Evolutionary conservation across 768 basidiomycete species (phyloP).

Genomic region (Myochromella boudieri): DNA sequence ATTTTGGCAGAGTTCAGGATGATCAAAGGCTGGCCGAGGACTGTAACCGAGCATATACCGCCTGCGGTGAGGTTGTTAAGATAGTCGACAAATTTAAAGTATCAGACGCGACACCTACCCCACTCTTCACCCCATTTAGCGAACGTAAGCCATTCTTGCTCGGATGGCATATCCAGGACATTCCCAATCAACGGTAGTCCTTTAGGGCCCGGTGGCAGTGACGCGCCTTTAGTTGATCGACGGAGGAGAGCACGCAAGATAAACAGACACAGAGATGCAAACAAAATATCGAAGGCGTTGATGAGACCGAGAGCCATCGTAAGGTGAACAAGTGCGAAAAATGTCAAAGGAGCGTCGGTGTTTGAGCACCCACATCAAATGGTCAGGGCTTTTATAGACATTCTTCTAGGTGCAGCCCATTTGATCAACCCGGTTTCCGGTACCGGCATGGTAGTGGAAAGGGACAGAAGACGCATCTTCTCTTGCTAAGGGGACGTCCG

Average conservation of each 20-base stretch:
- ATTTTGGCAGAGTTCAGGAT: slow-evolving; percentile 51
- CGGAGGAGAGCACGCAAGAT: slow-evolving; percentile 32
- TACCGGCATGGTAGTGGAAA: slow-evolving; percentile 33
- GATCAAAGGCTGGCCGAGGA: slow-evolving; percentile 60
- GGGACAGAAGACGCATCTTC: slow-evolving; percentile 27
- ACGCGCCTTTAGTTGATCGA: slow-evolving; percentile 17
- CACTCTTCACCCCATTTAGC: slow-evolving; percentile 52
- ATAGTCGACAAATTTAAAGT: too few relatives aligned
- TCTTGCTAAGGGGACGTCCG: slow-evolving; percentile 39
- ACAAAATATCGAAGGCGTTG: slow-evolving; percentile 30
- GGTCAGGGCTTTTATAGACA: slow-evolving; percentile 34
- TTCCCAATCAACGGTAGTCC: slow-evolving; percentile 57
- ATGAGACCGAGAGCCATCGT: slow-evolving; percentile 28
- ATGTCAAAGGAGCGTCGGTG: slow-evolving; percentile 24
- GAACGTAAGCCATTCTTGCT: slow-evolving; percentile 52
- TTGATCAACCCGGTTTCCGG: slow-evolving; percentile 36
- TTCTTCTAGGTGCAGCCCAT: slow-evolving; percentile 29
- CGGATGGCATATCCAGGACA: slow-evolving; percentile 49
- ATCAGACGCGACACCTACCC: slow-evolving; percentile 31
- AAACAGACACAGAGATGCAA: slow-evolving; percentile 32
- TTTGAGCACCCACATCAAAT: slow-evolving; percentile 16
- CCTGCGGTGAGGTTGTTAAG: slow-evolving; percentile 43
- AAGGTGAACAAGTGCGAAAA: slow-evolving; percentile 17
- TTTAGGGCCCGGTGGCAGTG: slow-evolving; percentile 52
- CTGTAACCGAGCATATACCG: slow-evolving; percentile 57